Base-by-base conservation (phyloP, 2,329 filamentous ascomycete species). In the Colletotrichum theobromicola region DNA sequence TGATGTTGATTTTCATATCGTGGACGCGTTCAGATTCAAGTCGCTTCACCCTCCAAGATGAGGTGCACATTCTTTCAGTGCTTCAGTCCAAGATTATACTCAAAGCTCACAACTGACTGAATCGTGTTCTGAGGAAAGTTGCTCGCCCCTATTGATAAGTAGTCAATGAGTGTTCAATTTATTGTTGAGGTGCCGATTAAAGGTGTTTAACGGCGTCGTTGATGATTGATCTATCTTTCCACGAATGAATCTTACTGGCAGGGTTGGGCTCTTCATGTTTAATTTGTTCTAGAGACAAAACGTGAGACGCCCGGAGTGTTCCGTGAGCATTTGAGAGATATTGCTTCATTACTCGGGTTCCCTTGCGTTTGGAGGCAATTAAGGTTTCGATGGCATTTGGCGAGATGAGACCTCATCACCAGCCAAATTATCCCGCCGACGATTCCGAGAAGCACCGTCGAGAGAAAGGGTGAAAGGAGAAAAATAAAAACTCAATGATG, bases 401-500 rank as follows among this genome's bases (percentile, higher is more conserved):
- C 42, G 42, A 50, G 42, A 50, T 21, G 42, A 50, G 42, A 50
- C 4, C 7, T 50, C 42, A 50, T 50, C 42, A 50, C 21, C 12
- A 13, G 5, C 42, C 2, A 50, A 4, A 21, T 50, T 1, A 21
- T 21, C 5, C n/a, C 24, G 13, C 42, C 10, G n/a, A 50, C n/a
- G 6, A 50, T 50, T n/a, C 42, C n/a, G 42, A 50, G 42, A 21
- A 50, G 42, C 42, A 50, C 42, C 21, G n/a, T 13, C 21, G 12
- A 9, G 12, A 3, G 13, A n/a, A 46, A 46, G 18, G 0, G n/a
- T 13, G 12, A 7, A 46, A n/a, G 1, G 35, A 0, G 5, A 42
- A 46, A 6, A n/a, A 50, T 21, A 50, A 50, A 4, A 13, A 50
- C 42, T 13, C 1, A 2, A 2, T 50, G 42, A 6, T 50, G 10